Evolutionary conservation across 305 asterid genomes (phyloP).

Genomic region (Nicotiana rustica): DNA sequence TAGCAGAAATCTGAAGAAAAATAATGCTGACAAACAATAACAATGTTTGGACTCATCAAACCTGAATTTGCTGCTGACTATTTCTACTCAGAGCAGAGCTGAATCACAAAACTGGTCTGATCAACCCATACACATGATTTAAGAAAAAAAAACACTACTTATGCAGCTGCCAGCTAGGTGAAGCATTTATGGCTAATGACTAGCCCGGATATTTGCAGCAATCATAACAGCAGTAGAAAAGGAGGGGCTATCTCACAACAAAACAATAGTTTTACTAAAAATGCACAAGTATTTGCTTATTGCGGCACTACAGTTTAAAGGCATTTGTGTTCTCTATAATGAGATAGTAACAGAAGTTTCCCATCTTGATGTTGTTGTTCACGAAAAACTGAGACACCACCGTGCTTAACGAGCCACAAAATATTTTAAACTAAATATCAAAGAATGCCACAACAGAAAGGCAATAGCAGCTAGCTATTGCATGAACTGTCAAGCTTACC

Average conservation of each 20-base stretch:
- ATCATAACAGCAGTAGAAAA: conserved; percentile 1
- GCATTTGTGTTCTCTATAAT: conserved; percentile 17
- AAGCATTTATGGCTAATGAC: conserved; percentile 16
- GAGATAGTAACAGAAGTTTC: conserved; percentile 11
- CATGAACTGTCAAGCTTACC: conserved; percentile 51
- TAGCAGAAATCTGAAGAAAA: conserved; percentile 12
- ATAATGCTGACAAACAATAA: conserved; percentile 1
- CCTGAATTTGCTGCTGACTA: neutral
- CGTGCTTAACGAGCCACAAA: conserved; percentile 31
- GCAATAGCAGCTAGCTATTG: neutral
- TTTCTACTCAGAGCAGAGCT: neutral
- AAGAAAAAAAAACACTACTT: neutral
- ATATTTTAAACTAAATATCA: neutral
- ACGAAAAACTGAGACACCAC: conserved; percentile 8
- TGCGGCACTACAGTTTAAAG: conserved; percentile 16
- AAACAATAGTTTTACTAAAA: conserved; percentile 7
- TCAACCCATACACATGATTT: neutral
- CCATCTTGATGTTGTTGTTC: conserved; percentile 9
- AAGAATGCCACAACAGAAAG: neutral
- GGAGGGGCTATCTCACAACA: conserved; percentile 23
- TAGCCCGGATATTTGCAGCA: conserved; percentile 15
- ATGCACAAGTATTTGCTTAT: neutral
- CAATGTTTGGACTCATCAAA: neutral
- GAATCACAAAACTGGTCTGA: neutral
- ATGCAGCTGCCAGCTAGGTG: conserved; percentile 12